Conservation (phyloP, 352 stramenopile genomes). For the Thraustochytrium sp. region DNA sequence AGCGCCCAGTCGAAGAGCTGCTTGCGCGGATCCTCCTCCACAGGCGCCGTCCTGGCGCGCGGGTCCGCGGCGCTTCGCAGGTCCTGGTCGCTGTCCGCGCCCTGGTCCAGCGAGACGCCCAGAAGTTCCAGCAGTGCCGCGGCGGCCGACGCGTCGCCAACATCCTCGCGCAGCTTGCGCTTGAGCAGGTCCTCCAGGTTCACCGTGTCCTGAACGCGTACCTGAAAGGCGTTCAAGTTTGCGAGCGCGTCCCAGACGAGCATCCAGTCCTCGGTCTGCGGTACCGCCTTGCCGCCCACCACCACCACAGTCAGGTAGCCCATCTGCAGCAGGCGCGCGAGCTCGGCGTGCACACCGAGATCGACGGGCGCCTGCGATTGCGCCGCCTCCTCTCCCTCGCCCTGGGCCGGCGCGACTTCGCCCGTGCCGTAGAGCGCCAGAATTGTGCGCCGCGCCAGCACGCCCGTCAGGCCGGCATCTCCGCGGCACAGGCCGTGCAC, state of each 20-base stretch:
- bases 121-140: background rate
- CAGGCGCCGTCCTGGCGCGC: background rate
- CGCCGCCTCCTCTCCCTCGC: background rate
- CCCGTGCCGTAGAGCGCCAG: conserved; percentile 2
- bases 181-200: conserved; percentile 16
- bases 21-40: background rate
- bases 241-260: background rate
- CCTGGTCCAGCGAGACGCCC: background rate
- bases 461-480: background rate
- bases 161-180: background rate
- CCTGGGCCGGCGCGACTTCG: background rate
- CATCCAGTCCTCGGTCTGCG: background rate
- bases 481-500: background rate
- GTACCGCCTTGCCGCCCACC: background rate
- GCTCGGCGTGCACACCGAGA: background rate
- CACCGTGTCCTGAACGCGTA: conserved; percentile 18
- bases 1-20: conserved; percentile 15
- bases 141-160: background rate
- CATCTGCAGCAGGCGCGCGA: conserved; percentile 34
- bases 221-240: conserved; percentile 32
- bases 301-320: background rate
- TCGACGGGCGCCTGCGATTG: background rate
- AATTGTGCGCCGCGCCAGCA: background rate
- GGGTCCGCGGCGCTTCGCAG: background rate
- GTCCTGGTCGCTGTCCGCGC: background rate